Base-by-base conservation (phyloP, 495 filamentous ascomycete genomes). In the Talaromyces adpressus region DNA sequence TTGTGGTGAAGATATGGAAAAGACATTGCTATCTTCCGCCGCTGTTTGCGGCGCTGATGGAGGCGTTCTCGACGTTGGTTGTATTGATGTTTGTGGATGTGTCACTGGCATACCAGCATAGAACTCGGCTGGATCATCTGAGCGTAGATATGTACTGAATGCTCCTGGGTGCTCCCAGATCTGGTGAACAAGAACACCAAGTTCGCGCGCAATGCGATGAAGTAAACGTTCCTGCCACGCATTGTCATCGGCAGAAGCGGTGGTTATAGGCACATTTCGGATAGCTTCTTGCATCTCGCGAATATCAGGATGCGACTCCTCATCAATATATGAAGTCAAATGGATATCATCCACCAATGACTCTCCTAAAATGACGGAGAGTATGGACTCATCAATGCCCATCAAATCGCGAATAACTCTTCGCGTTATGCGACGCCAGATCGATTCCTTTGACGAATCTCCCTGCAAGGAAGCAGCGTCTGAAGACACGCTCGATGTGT, bases 331-430 rank as follows among this genome's bases (percentile, higher is more conserved):
- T 64, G 66, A 67, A 20, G 57, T 62, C 54, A 49, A 64, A 18
- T 54, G 52, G 75, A 77, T 72, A 25, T 89, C 85, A 30, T 81
- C 79, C 8, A 89, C 87, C 30, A 98, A 75, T 11, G 84, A 79
- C 75, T 97, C 94, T 2, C 94, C 94, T 63, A 97, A 91, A 5
- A 98, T 85, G 25, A 97, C 85, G 2, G 88, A 89, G 6, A 98
- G 84, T 32, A 93, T 75, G 39, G 83, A 81, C 64, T 97, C 92
- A 65, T 98, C 92, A 59, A 98, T 91, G 3, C 95, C 92, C 70
- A 98, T 88, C 49, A 98, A 74, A 71, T 96, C 92, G 23, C 85
- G 84, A 54, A 98, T 92, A 18, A 97, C 88, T 68, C 88, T 88
- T 58, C 91, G 85, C 4, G 93, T 96, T 52, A 97, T 85, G 3